Conservation (phyloP, 768 basidiomycete genomes). For the Hygrophorus russula region DNA sequence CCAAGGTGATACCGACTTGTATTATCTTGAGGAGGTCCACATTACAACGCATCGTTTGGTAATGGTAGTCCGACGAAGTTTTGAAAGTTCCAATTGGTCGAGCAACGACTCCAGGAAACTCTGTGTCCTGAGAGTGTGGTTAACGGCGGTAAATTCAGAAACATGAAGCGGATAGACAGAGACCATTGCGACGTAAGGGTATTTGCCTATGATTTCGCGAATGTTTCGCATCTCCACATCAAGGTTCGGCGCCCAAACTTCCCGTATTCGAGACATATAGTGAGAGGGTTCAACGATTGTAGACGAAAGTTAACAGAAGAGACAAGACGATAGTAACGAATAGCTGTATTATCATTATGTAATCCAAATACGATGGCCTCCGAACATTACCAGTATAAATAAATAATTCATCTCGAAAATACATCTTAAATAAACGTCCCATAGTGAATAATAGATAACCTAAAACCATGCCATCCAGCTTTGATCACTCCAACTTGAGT, state of each 20-base stretch:
- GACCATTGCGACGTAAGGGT: conserved; percentile 93
- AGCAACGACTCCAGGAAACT: conserved; percentile 97
- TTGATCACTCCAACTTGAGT: conserved; percentile 26
- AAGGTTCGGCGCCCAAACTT: conserved; percentile 93
- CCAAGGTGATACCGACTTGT: conserved; percentile 90
- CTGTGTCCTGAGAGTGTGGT: conserved; percentile 67
- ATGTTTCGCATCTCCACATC: conserved; percentile 87
- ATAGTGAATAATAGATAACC: not conserved
- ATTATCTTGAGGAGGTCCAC: conserved; percentile 97
- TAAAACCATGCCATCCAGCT: conserved; percentile 41
- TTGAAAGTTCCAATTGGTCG: conserved; percentile 94
- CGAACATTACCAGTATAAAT: no score
- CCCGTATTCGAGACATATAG: conserved; percentile 82
- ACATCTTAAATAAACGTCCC: conserved; percentile 1
- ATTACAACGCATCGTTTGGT: conserved; percentile 99
- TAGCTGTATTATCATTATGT: no score
- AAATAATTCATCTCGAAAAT: conserved; percentile 6
- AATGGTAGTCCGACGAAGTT: conserved; percentile 96
- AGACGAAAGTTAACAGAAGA: not conserved
- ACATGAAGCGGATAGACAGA: conserved; percentile 11
- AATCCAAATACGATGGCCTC: not conserved
- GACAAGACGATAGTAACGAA: no score
- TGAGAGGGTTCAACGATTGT: not conserved
- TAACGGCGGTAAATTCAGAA: conserved; percentile 11
- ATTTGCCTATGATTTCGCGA: conserved; percentile 77